A percentile compares a stretch with the other conserved stretches of the same genome.
Conservation (phyloP, 1,284 basidiomycete genomes). For the Moesziomyces sp. region DNA sequence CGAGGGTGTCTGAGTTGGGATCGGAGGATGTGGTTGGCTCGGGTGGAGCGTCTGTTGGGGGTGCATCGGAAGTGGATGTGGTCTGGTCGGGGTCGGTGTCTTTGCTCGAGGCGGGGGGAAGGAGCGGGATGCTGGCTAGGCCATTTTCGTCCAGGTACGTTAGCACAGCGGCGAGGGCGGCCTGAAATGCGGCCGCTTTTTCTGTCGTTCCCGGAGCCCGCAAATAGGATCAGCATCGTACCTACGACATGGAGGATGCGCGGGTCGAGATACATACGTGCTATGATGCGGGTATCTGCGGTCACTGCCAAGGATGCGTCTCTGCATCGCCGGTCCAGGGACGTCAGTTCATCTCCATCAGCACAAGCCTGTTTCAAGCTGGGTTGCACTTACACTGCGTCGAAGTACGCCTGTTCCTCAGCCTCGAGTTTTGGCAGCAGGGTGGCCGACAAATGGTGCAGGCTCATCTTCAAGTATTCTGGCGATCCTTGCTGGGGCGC, state of each 20-base stretch:
- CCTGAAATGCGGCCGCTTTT: constrained; percentile 13
- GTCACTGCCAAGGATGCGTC: constrained; percentile 6
- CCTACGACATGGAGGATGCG: not conserved
- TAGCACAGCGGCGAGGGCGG: constrained; percentile 10
- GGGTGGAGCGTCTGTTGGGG: not conserved
- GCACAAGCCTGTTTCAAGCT: too few species aligned
- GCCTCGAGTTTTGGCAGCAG: constrained; percentile 26
- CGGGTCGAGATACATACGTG: not conserved
- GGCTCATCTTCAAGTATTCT: constrained; percentile 9
- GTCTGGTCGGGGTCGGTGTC: not conserved
- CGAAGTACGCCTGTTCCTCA: constrained; percentile 35
- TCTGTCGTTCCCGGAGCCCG: not conserved
- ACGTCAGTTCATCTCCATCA: too few species aligned
- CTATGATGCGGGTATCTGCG: constrained; percentile 16
- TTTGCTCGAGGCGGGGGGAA: constrained; percentile 2
- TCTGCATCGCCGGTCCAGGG: too few species aligned
- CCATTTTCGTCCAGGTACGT: constrained; percentile 34
- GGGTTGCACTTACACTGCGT: constrained; percentile 16
- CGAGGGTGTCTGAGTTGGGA: not conserved
- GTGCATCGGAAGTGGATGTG: not conserved
- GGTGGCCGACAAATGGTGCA: constrained; percentile 18
- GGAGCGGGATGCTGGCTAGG: constrained; percentile 21
- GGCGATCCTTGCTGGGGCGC: constrained; percentile 27
- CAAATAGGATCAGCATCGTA: not conserved
- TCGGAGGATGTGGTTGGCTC: not conserved